phyloP scores from a whole-genome alignment of 2,329 filamentous ascomycete species.

The Aspergillus fischeri region DNA sequence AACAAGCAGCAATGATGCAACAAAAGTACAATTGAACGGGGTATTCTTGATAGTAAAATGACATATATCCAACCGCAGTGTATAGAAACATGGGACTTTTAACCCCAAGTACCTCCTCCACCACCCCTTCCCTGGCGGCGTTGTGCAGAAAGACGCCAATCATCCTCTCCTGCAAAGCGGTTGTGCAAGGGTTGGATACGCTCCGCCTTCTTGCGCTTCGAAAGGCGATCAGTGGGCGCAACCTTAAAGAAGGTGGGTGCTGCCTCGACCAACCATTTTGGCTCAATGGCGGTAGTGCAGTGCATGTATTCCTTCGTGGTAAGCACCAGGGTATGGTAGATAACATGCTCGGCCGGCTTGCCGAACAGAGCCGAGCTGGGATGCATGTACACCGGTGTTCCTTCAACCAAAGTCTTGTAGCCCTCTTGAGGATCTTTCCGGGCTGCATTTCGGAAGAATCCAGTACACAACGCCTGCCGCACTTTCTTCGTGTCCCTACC shows the following conservation, averaged over 20 bases:
- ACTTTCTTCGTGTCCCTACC: slow-evolving; percentile 84
- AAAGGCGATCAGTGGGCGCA: slow-evolving; percentile 77
- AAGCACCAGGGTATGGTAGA: slow-evolving; percentile 65
- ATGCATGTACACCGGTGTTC: slow-evolving; percentile 92
- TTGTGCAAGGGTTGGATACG: slow-evolving; percentile 94
- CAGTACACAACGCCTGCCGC: slow-evolving; percentile 80
- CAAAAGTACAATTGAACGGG: not conserved
- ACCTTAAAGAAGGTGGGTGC: slow-evolving; percentile 99
- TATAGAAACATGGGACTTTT: slow-evolving; percentile 13
- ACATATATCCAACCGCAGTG: slow-evolving; percentile 1
- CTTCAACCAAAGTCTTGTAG: slow-evolving; percentile 95
- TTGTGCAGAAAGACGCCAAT: slow-evolving; percentile 91
- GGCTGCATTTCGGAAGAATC: slow-evolving; percentile 93
- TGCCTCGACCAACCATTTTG: slow-evolving; percentile 88
- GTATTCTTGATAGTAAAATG: slow-evolving; percentile 3
- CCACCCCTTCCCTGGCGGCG: slow-evolving; percentile 77
- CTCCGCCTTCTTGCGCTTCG: slow-evolving; percentile 90
- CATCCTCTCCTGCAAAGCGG: slow-evolving; percentile 85
- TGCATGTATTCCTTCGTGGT: slow-evolving; percentile 95
- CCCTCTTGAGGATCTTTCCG: slow-evolving; percentile 95
- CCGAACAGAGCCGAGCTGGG: slow-evolving; percentile 88
- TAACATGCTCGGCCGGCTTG: slow-evolving; percentile 93
- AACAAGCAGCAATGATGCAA: not conserved
- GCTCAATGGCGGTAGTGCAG: slow-evolving; percentile 85
- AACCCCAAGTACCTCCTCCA: slow-evolving; percentile 86